These are phyloP conservation scores for Quercus lobata DNA, from an alignment of 331 rosid genomes.

Conservation along the genomic window DNA sequence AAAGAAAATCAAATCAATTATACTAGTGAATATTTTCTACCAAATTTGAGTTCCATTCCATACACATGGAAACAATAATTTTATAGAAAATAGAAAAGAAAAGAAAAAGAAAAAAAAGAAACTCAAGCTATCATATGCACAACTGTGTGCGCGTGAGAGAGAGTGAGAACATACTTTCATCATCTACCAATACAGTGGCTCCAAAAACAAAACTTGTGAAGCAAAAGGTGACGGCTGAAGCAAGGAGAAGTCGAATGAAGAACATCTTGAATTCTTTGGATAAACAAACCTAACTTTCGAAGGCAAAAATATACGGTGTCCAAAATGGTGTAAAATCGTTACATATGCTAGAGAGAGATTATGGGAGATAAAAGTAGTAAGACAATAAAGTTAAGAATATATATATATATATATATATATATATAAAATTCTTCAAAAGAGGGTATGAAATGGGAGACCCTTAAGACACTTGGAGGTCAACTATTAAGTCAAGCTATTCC, in stretches of 20 bases:
- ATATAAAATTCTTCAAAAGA: no score
- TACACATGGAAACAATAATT: not conserved
- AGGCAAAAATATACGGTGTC: no score
- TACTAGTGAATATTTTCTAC: not conserved
- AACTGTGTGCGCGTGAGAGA: not conserved
- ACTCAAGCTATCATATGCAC: no score
- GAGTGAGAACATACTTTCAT: constrained; percentile 28
- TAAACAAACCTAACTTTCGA: no score
- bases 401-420: no score
- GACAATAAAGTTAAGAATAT: no score
- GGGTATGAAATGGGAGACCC: no score
- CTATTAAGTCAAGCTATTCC: no score
- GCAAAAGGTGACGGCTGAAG: constrained; percentile 8
- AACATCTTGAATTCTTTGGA: not conserved
- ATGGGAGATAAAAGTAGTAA: no score
- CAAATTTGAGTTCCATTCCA: not conserved
- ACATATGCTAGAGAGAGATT: no score
- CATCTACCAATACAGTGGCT: constrained; percentile 32
- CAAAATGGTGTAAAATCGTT: no score
- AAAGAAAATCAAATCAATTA: not conserved
- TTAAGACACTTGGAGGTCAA: no score
- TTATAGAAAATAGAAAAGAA: not conserved
- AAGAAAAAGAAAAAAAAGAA: not conserved
- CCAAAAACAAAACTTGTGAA: constrained; percentile 18
- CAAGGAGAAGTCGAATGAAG: constrained; percentile 6